These are phyloP conservation scores for Calonectria naviculata DNA, from an alignment of 2,329 filamentous ascomycete species.

Conservation along the genomic window DNA sequence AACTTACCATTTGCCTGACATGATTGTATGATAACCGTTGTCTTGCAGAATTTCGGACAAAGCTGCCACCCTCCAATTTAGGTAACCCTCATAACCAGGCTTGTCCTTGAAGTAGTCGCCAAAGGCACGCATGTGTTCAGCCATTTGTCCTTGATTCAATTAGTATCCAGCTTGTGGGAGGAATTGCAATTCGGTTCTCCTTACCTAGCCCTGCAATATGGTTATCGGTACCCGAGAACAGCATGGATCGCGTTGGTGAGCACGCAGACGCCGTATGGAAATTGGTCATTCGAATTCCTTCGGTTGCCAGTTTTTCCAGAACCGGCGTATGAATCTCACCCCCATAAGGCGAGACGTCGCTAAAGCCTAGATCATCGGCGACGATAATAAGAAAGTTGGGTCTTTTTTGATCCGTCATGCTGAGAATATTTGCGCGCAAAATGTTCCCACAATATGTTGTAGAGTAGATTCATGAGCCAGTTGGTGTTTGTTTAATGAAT, in stretches of 20 bases:
- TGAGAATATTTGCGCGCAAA: background rate
- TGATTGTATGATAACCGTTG: constrained; percentile 45
- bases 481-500: too few relatives aligned
- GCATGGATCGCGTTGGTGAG: constrained; percentile 68
- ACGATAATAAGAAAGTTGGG: constrained; percentile 44
- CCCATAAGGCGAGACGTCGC: constrained; percentile 53
- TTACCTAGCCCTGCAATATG: constrained; percentile 65
- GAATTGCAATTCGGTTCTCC: constrained; percentile 55
- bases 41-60: constrained; percentile 42
- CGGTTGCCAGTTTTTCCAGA: constrained; percentile 58
- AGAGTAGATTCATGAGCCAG: constrained; percentile 13
- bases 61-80: constrained; percentile 43
- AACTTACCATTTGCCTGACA: constrained; percentile 44
- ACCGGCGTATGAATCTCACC: constrained; percentile 68
- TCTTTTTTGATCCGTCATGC: background rate
- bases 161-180: background rate
- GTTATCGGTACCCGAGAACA: constrained; percentile 69
- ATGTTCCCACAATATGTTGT: background rate
- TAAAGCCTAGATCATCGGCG: constrained; percentile 43
- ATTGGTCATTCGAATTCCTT: constrained; percentile 64
- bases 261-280: constrained; percentile 70
- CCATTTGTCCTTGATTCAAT: background rate
- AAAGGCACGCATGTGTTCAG: background rate
- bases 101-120: background rate
- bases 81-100: constrained; percentile 44